Base-by-base conservation (phyloP, 768 basidiomycete species). In the Xanthoconium purpureum region DNA sequence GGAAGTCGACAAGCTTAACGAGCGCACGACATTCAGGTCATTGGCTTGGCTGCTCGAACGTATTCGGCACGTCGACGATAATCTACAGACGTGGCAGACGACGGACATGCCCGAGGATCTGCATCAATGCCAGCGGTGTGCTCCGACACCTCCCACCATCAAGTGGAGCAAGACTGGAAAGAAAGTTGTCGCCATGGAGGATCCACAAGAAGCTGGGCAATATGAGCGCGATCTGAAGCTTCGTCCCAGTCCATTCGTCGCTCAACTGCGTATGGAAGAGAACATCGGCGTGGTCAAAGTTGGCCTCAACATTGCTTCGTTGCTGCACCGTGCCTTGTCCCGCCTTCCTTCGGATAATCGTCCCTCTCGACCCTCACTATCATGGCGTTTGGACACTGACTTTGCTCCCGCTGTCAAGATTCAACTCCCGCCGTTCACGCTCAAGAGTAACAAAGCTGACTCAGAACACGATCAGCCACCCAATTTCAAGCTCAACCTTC, bases 31-130 rank as follows among this genome's bases (percentile, higher is more conserved):
- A 1, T 96, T 94, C 77, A 84, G 83, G 58, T 78, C 85, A 6
- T 68, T 96, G 15, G 89, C 93, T 3, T 98, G 95, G 94, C 73
- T 97, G 18, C 75, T 92, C 24, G 91, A 94, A 66, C 84, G 92
- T 48, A 80, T 95, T 58, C 84, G 89, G 13, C 82, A 85, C 55
- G 82, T 93, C 54, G 82, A 88, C 24, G 84, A 83, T 37, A 74
- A 80, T 55, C 81, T 89, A 63, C 74, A 73, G 29, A 64, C 76
- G 3, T 98, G 95, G 95, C 87, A 89, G 54, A 58, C 68, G 2
- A 73, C 86, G 32, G 72, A 78, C 3, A 61, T 77, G 5, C 72
- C 75, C 0, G 74, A 78, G 5, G 73, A 80, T 20, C 74, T 78
- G 39, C 74, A 73, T 24, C 78, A 79, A 52, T 97, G 94, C 71